Base-by-base conservation (phyloP, 441 rosid species). In the Oxalis stricta region DNA sequence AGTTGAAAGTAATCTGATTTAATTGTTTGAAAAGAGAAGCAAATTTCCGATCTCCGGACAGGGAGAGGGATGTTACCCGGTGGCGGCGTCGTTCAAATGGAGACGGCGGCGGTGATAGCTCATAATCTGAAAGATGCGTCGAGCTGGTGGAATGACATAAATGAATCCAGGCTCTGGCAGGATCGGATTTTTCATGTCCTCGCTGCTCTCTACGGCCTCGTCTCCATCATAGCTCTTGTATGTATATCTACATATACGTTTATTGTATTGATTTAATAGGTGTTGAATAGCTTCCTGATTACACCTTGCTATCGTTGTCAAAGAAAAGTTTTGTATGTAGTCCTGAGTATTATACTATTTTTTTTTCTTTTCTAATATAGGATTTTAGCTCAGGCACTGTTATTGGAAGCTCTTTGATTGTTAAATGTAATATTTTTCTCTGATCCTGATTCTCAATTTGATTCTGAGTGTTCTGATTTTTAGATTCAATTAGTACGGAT, bases 401-500 rank as follows among this genome's bases (percentile, higher is more conserved):
- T 33, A 7, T 35, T 33, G 7, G 5, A 22, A 11, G 28, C 7
- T 23, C 28, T 23, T 3, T 23, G n/a, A n/a, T n/a, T n/a, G n/a
- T n/a, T n/a, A n/a, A 23, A 23, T 3, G 28, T 3, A 24, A 8
- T 3, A 24, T 24, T 24, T 3, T 3, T 24, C 8, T 24, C 5
- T 3, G 28, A 24, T 3, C 4, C 8, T 24, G 28, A 24, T 3
- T 24, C 28, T 3, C 8, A 1, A 6, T 26, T 26, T 5, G 8
- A 26, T 1, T 43, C 7, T 23, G 1, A 21, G 35, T 23, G 32
- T 31, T 46, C 37, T 43, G 40, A 2, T 40, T 30, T 39, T 5
- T 52, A 86, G 96, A 66, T 86, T 67, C 96, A 86, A 76, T 52
- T 86, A 32, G 64, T 80, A 38, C 70, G 96, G 46, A 87, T 87